Evolutionary conservation across 371 early-diverging fungal species (phyloP).

Genomic region (Batkoa obscura): DNA sequence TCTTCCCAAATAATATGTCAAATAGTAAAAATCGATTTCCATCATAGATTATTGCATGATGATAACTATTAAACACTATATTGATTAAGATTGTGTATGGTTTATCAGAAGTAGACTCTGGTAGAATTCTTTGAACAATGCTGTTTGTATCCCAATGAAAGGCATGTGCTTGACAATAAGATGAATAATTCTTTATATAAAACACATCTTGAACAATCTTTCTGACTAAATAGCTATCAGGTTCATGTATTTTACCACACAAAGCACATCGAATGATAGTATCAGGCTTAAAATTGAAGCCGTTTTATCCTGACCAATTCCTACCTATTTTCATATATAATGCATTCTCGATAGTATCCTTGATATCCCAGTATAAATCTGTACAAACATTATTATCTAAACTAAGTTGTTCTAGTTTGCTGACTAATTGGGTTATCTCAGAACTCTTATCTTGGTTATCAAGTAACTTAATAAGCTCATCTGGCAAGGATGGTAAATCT

Average conservation of each 20-base stretch:
- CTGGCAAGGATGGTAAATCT: neutral
- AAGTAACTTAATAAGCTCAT: neutral
- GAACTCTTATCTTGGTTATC: neutral
- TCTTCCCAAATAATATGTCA: neutral
- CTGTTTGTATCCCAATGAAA: neutral
- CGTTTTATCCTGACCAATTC: neutral
- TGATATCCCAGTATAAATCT: neutral
- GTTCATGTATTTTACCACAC: neutral
- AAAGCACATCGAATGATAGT: neutral
- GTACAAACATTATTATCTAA: neutral
- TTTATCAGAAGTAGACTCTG: neutral
- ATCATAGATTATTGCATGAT: neutral
- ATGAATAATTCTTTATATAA: neutral
- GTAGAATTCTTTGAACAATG: neutral
- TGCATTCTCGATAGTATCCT: neutral
- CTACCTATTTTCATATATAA: neutral
- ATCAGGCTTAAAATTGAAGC: neutral
- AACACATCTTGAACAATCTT: neutral
- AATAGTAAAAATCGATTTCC: neutral
- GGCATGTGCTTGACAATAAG: neutral
- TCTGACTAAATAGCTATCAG: too few species aligned
- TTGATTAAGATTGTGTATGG: neutral
- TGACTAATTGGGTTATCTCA: neutral
- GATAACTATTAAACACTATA: too few species aligned
- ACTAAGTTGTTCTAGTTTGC: neutral